Evolutionary conservation across 768 basidiomycete species (phyloP).

Genomic region (Kwoniella newhampshirensis): DNA sequence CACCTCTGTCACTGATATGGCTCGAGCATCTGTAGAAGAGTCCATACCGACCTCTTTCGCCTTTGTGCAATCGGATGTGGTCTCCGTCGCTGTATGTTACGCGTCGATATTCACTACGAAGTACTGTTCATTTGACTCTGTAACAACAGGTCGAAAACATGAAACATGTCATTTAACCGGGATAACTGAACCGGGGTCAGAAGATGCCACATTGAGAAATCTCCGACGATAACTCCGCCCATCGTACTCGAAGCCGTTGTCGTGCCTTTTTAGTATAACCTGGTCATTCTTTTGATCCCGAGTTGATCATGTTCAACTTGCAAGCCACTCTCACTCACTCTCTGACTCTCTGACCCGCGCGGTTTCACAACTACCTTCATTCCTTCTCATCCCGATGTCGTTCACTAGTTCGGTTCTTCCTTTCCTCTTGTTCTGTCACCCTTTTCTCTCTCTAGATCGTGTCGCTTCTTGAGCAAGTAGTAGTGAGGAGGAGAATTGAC

Average conservation of each 20-base stretch:
- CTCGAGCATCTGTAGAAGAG: too few species aligned
- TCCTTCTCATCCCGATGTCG: background rate
- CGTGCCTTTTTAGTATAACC: constrained; percentile 4
- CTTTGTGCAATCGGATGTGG: too few species aligned
- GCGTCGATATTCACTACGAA: too few species aligned
- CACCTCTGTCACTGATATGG: too few species aligned
- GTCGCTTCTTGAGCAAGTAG: constrained; percentile 11
- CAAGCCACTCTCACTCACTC: background rate
- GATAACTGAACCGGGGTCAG: background rate
- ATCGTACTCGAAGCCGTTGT: background rate
- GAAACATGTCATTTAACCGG: background rate
- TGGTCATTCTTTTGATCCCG: background rate
- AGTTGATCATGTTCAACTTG: background rate
- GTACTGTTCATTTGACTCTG: too few species aligned
- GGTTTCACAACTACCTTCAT: background rate
- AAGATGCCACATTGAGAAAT: background rate
- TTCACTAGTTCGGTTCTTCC: background rate
- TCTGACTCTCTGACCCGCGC: background rate
- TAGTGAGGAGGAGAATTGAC: too few species aligned
- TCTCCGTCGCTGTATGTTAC: too few species aligned
- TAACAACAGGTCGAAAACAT: too few species aligned
- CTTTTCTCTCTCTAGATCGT: background rate
- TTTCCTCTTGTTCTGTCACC: background rate
- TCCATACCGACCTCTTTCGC: too few species aligned
- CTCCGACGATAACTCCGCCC: background rate